Percentiles rank a stretch among this genome's conserved stretches.
Evolutionary conservation across 352 stramenopile genomes (phyloP).

Genomic region (Elongisporangium anandrum): DNA sequence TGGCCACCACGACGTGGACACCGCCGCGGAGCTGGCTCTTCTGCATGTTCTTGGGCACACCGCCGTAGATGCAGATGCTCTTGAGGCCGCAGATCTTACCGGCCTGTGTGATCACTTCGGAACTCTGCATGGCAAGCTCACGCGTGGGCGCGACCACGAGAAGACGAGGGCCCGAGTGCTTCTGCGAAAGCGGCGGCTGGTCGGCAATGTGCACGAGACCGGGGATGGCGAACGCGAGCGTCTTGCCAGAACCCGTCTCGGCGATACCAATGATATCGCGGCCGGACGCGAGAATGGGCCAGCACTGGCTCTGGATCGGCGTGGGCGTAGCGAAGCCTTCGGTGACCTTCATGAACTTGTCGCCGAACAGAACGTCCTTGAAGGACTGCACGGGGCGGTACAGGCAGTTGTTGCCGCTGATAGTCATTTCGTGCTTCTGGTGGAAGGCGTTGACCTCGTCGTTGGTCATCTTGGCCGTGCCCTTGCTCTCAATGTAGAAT

Average conservation of each 20-base stretch:
- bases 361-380: conserved; percentile 63
- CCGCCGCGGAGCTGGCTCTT: conserved; percentile 84
- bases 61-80: conserved; percentile 94
- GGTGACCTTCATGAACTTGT: conserved; percentile 86
- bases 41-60: conserved; percentile 93
- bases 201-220: conserved; percentile 85
- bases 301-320: conserved; percentile 98
- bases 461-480: conserved; percentile 71
- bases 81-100: conserved; percentile 84
- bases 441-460: conserved; percentile 85
- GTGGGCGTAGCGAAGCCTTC: conserved; percentile 91
- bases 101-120: conserved; percentile 90
- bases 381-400: conserved; percentile 82
- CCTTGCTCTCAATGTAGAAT: conserved; percentile 78
- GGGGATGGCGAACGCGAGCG: conserved; percentile 94
- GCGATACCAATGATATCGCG: conserved; percentile 90
- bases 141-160: conserved; percentile 92
- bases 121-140: conserved; percentile 93
- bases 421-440: conserved; percentile 77
- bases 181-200: conserved; percentile 46
- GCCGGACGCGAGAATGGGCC: conserved; percentile 86
- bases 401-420: conserved; percentile 83
- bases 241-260: conserved; percentile 96
- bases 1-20: conserved; percentile 94
- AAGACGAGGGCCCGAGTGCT: conserved; percentile 82